A percentile compares a stretch with the other conserved stretches of the same genome.
phyloP scores from a whole-genome alignment of 352 stramenopile genomes.

The Phytophthora rubi region DNA sequence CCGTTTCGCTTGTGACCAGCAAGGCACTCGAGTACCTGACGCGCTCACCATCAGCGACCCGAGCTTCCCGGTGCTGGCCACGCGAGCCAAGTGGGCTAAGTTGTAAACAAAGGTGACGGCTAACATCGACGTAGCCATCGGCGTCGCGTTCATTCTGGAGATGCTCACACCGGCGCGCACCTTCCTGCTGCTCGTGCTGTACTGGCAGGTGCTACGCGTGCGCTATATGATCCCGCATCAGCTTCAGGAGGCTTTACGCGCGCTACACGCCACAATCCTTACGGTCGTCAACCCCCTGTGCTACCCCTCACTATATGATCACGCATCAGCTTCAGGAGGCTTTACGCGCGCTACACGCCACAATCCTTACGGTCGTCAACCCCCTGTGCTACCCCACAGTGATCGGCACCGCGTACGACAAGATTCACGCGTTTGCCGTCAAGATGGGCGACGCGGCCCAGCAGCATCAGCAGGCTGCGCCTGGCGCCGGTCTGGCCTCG shows the following conservation, averaged over 20 bases:
- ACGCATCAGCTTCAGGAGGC: slow-evolving; percentile 84
- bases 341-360: slow-evolving; percentile 77
- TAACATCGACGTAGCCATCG: slow-evolving; percentile 86
- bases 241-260: slow-evolving; percentile 83
- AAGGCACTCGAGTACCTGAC: slow-evolving; percentile 65
- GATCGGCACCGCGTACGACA: slow-evolving; percentile 62
- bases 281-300: slow-evolving; percentile 67
- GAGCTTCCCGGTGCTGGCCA: slow-evolving; percentile 57
- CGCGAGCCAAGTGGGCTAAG: slow-evolving; percentile 80
- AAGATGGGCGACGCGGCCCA: slow-evolving; percentile 72
- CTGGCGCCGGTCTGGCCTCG: slow-evolving; percentile 43
- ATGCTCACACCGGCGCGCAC: slow-evolving; percentile 85
- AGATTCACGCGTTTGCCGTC: slow-evolving; percentile 69
- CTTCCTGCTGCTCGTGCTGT: slow-evolving; percentile 87
- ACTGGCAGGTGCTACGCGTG: slow-evolving; percentile 91
- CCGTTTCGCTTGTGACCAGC: slow-evolving; percentile 53
- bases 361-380: slow-evolving; percentile 61
- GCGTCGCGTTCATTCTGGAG: slow-evolving; percentile 79
- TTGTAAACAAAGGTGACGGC: slow-evolving; percentile 82
- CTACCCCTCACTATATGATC: slow-evolving; percentile 91
- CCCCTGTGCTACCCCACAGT: slow-evolving; percentile 74
- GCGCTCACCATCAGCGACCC: slow-evolving; percentile 68
- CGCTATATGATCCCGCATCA: slow-evolving; percentile 92
- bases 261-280: slow-evolving; percentile 72
- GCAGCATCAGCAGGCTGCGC: slow-evolving; percentile 44